phyloP scores from a whole-genome alignment of 768 basidiomycete genomes.

The Terana coerulea region DNA sequence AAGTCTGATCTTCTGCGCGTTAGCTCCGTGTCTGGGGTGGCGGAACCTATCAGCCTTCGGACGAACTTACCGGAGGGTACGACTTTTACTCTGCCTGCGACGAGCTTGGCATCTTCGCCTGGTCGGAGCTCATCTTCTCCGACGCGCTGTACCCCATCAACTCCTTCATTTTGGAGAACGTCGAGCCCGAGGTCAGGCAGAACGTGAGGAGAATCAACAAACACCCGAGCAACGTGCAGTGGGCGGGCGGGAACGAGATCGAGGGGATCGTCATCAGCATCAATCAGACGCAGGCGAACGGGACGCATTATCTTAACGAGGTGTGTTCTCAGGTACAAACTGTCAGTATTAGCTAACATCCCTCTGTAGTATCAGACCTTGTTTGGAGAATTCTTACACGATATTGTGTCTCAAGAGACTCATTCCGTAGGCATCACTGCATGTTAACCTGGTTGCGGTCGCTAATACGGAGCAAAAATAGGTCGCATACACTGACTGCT shows the following conservation, averaged over 20 bases:
- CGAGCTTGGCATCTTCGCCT: constrained; percentile 56
- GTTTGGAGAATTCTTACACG: constrained; percentile 50
- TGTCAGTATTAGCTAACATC: too few relatives aligned
- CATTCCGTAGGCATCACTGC: constrained; percentile 41
- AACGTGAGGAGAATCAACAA: constrained; percentile 52
- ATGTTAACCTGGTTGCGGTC: too few relatives aligned
- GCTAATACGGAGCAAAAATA: too few relatives aligned
- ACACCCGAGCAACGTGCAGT: constrained; percentile 55
- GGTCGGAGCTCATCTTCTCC: constrained; percentile 62
- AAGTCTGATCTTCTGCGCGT: too few relatives aligned
- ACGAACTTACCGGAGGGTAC: constrained; percentile 41
- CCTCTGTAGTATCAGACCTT: constrained; percentile 42
- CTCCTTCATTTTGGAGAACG: constrained; percentile 44
- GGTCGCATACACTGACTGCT: constrained; percentile 59
- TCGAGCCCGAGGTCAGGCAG: constrained; percentile 54
- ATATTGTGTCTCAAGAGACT: constrained; percentile 45
- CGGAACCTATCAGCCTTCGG: constrained; percentile 34
- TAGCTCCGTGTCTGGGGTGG: constrained; percentile 63
- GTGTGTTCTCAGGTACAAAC: constrained; percentile 23
- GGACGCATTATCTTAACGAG: constrained; percentile 47
- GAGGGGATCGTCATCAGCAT: constrained; percentile 46
- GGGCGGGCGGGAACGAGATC: constrained; percentile 62
- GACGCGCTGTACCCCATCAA: constrained; percentile 55
- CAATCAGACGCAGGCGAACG: constrained; percentile 35
- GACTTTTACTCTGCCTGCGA: constrained; percentile 57